Evolutionary conservation across 1,284 basidiomycete species (phyloP), one percentile per base, ranked within the genome.

Genomic region (Ustilago hordei): DNA sequence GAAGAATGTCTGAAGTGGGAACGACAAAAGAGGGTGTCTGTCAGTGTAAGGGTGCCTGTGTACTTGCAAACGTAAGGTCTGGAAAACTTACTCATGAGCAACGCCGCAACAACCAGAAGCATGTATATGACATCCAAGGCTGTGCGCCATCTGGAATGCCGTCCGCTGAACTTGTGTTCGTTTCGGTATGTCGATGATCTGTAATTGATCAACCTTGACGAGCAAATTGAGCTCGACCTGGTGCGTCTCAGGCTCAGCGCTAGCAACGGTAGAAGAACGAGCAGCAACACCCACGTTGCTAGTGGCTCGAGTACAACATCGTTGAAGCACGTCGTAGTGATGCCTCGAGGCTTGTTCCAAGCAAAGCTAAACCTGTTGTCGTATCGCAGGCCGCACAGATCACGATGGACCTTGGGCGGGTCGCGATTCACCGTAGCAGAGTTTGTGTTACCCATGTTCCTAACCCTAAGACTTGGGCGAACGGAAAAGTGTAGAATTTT

Each of bases 231-330:
- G 56, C 56, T 54, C 12, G 39, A 52, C 48, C 58, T 47, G 19
- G 43, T 69, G 28, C 57, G 53, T 35, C 57, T 66, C 7, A 64
- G 19, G 0, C 13, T 34, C 38, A 60, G 15, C 15, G 41, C 65
- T 6, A 79, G 57, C 56, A 68, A 13, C 4, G 64, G 68, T 19
- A 81, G 32, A 8, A 78, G 50, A 45, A 70, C 62, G 13, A 80
- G 17, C 15, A 81, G 35, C 35, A 78, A 45, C 34, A 73, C 38
- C 80, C 78, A 81, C 3, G 75, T 75, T 23, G 78, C 78, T 28
- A 81, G 57, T 2, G 80, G 80, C 23, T 72, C 78, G 31, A 81
- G 67, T 15, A 81, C 64, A 3, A 75, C 75, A 45, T 81, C 80
- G 60, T 77, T 70, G 61, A 81, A 80, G 78, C 80, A 81, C 11